Evolutionary conservation across 1,284 basidiomycete genomes (phyloP), one percentile per base, ranked within the genome.

Genomic region (Puccinia sorghi): DNA sequence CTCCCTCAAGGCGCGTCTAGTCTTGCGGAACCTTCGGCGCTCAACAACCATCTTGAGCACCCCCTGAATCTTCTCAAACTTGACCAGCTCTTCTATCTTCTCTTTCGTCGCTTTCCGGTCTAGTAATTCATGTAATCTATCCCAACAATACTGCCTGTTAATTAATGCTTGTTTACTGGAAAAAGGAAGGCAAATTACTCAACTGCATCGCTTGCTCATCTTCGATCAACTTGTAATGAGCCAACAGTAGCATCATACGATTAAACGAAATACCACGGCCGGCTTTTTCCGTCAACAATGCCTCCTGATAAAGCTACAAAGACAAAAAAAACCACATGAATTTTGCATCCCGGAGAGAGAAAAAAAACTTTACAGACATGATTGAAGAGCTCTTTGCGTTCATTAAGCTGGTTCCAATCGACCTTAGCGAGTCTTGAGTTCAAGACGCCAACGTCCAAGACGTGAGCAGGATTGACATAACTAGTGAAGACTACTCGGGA

Each of bases 171-270:
- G 32, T 46, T 17, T 0, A 64, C 17, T 4, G 22, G 20, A 67
- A 5, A 3, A 67, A 3, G 2, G 25, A 13, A 67, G 39, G 20
- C 2, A 9, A 41, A 59, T 3, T 59, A 46, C 71, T 79, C n/a
- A 79, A 32, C 76, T 79, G 76, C 57, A 79, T 61, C 15, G 56
- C 76, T 79, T 79, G 67, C 17, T 79, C 89, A 84, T 97, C 93
- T 80, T 94, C 89, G 81, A 98, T 94, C 79, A 98, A 86, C 85
- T 93, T 96, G 86, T 97, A 90, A 84, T 97, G 94, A 0, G 93
- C 92, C 46, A 99, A 86, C 74, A 98, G 86, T 64, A 92, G 84
- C 15, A 98, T 88, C 93, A 97, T 97, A 59, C 91, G 89, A 7
- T 90, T 93, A 86, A 98, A 98, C 22, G 93, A 92, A 80, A 99